Conservation (phyloP, 805 yeast species). For the Pichia insulana region DNA sequence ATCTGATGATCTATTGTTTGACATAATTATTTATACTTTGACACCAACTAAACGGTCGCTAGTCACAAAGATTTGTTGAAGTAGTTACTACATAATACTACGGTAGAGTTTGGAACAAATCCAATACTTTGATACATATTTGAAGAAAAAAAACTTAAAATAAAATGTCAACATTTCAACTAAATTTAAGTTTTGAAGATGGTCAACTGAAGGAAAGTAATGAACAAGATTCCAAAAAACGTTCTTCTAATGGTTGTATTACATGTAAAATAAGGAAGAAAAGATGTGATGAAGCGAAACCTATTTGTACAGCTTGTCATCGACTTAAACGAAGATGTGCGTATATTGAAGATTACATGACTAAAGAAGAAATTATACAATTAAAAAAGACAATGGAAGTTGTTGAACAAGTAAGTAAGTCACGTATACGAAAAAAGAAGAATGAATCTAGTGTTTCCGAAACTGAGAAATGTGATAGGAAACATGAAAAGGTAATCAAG, state of each 20-base stretch:
- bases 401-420: conserved; percentile 34
- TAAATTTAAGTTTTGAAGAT: too few species aligned
- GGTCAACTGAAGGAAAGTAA: not conserved
- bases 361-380: conserved; percentile 28
- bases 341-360: conserved; percentile 40
- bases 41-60: too few species aligned
- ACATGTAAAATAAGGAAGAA: conserved; percentile 62
- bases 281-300: conserved; percentile 43
- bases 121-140: too few species aligned
- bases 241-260: conserved; percentile 55
- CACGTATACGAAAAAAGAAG: conserved; percentile 29
- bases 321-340: conserved; percentile 39
- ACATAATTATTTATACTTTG: too few species aligned
- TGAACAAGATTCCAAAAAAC: conserved; percentile 14
- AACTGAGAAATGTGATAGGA: not conserved
- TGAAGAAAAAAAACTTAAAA: too few species aligned
- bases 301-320: conserved; percentile 42
- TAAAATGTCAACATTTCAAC: too few species aligned
- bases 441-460: not conserved
- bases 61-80: too few species aligned
- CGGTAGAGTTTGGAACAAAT: too few species aligned
- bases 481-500: not conserved
- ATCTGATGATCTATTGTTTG: too few species aligned
- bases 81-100: too few species aligned
- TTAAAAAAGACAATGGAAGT: conserved; percentile 31